Evolutionary conservation across 2,329 filamentous ascomycete species (phyloP), one percentile per base, ranked within the genome.

Genomic region (Penicillium sp.): DNA sequence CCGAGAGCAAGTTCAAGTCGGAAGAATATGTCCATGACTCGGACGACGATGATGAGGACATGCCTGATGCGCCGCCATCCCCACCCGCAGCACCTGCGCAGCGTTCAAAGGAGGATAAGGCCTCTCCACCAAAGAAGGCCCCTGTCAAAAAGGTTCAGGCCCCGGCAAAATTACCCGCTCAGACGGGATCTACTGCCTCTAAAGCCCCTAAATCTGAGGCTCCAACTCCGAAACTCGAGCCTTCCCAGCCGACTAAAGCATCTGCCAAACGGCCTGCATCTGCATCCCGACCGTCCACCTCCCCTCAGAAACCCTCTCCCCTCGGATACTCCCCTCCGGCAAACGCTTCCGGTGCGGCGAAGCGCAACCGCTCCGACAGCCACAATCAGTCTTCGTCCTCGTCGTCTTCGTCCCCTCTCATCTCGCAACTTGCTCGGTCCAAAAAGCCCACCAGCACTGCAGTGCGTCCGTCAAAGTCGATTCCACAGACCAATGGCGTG

Each of bases 281-380:
- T 11, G 51, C 57, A 60, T 67, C 57, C 39, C 66, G 55, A 45
- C 57, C 51, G 33, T 66, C 62, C 14, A 77, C 67, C 42, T 77
- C 75, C 28, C 75, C 77, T 1, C 74, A 72, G 52, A 80, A 80
- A 36, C 76, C 76, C 2, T 80, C 78, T 11, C 77, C 76, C 9
- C 70, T 80, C 8, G 76, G 74, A 7, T 76, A 75, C 5, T 79
- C 77, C 2, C 75, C 76, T 14, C 76, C 77, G 4, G 71, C 77
- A 43, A 79, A 77, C 55, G 73, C 74, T 17, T 79, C 76, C 13
- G 75, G 80, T 52, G 64, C 74, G 38, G 66, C 75, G 44, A 64
- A 71, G 52, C 62, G 64, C 46, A 59, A 47, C 33, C 60, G 61
- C 27, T 64, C 65, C 30, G 65, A 65, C 14, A 65, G 55, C 37